Percentiles rank a stretch among this genome's conserved stretches.
These are phyloP conservation scores for Cutaneotrichosporon curvatum DNA, from an alignment of 1,284 basidiomycete genomes.

Conservation along the genomic window DNA sequence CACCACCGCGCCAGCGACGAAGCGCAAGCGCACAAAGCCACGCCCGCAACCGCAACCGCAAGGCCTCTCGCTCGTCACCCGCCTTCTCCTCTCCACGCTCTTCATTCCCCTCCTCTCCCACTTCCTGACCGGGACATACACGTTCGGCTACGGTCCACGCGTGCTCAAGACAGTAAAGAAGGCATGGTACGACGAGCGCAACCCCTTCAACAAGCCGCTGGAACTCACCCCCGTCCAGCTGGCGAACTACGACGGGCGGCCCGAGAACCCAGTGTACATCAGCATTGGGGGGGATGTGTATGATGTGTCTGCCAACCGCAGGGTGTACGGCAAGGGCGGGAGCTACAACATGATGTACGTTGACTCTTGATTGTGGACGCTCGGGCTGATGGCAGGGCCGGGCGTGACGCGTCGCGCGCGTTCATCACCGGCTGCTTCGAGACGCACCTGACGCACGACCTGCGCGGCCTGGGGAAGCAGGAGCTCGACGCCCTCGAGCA, in stretches of 20 bases:
- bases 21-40: background rate
- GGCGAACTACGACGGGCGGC: conserved; percentile 65
- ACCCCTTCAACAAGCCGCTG: conserved; percentile 16
- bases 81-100: conserved; percentile 24
- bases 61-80: background rate
- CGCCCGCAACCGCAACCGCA: background rate
- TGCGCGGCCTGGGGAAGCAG: conserved; percentile 65
- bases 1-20: background rate
- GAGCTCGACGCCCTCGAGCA: conserved; percentile 70
- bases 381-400: conserved; percentile 52
- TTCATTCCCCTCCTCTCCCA: conserved; percentile 37
- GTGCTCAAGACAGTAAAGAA: background rate
- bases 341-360: conserved; percentile 47
- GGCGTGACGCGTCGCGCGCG: conserved; percentile 76
- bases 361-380: background rate
- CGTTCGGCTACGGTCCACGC: conserved; percentile 24
- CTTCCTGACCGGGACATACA: conserved; percentile 34
- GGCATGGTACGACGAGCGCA: background rate
- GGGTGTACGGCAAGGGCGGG: conserved; percentile 46
- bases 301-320: conserved; percentile 42
- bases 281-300: conserved; percentile 74
- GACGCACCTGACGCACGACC: conserved; percentile 77
- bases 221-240: conserved; percentile 48
- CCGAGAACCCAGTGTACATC: conserved; percentile 68
- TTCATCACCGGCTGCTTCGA: conserved; percentile 90